Evolutionary conservation across 345 rosid genomes (phyloP), one percentile per base, ranked within the genome.

Genomic region (Tarenaya hassleriana): DNA sequence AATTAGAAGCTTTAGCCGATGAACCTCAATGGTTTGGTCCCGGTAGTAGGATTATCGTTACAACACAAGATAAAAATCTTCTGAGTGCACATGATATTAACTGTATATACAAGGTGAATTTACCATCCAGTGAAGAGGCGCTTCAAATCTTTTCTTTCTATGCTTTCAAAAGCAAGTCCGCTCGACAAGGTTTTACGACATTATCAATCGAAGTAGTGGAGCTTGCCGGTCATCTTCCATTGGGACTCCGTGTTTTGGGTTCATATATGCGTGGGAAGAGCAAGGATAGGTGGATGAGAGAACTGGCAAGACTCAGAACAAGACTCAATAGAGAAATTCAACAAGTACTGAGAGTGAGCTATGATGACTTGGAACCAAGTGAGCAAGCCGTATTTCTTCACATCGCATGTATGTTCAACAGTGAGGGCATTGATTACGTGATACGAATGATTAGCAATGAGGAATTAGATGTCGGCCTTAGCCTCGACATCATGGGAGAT

Each of bases 31-130:
- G 49, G 41, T 60, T n/a, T n/a, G n/a, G n/a, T n/a, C n/a, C n/a
- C n/a, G n/a, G n/a, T n/a, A n/a, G n/a, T n/a, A n/a, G n/a, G 7
- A 50, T 67, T 50, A 55, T 67, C 6, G 10, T 55, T 51, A 67
- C 72, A 13, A 37, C 58, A 0, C 60, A 63, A 18, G 52, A 70
- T 50, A 55, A 13, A 24, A 50, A 17, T 10, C 9, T 70, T 17
- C 55, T 70, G 15, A 39, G 38, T 1, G 34, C 55, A 15, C 44
- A 16, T 24, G 12, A 10, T 31, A 44, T 52, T 13, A 27, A 20
- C 9, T 8, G 24, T 34, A 44, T 61, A 13, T 61, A 52, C 15
- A 17, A 34, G 31, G 52, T 61, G 46, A 21, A 6, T 39, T 34
- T 33, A 33, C 59, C 68, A 40, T 3, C 19, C 8, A 6, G 8